Base-by-base conservation (phyloP, 768 basidiomycete species). In the Kwoniella botswanensis region DNA sequence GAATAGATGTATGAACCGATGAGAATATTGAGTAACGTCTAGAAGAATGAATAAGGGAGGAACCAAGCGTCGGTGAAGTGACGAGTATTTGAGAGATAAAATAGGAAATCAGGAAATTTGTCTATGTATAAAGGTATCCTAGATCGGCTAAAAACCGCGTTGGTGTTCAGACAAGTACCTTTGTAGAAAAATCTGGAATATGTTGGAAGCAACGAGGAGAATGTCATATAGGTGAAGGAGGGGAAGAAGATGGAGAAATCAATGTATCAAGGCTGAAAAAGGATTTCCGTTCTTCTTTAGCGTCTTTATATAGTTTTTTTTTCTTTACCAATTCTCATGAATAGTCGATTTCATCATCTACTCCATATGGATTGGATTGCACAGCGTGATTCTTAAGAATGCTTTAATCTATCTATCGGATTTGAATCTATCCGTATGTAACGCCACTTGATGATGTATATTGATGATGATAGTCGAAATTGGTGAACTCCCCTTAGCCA, bases 91-190 rank as follows among this genome's bases (percentile, higher is more conserved):
- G 35, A 35, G 35, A 35, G 4, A 35, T 35, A 50, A 13, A 50
- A 18, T 61, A 43, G 59, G 59, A 44, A 17, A 61, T 61, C 59
- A 61, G 59, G 59, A 35, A 61, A 61, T 10, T 7, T 44, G 42
- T n/a, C 7, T 42, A 35, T 61, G 26, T 61, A 61, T 61, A 44
- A 61, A 61, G 59, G 35, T 43, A 61, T 43, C 41, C 18, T 43
- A 12, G 18, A 61, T 44, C 35, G 59, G 35, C 59, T 42, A 61
- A 43, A 50, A 17, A 10, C 10, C 46, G 12, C 13, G 46, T 50
- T 13, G 46, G 12, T 13, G 46, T 50, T 18, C 46, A 50, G 35
- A 35, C 35, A 50, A 50, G 46, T 50, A 18, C 46, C 46, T 50
- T 50, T 50, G 3, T 15, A 13, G 46, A 13, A 18, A 15, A 50